These are phyloP conservation scores for Metschnikowia kunwiensis DNA, from an alignment of 805 yeast genomes.

Conservation along the genomic window DNA sequence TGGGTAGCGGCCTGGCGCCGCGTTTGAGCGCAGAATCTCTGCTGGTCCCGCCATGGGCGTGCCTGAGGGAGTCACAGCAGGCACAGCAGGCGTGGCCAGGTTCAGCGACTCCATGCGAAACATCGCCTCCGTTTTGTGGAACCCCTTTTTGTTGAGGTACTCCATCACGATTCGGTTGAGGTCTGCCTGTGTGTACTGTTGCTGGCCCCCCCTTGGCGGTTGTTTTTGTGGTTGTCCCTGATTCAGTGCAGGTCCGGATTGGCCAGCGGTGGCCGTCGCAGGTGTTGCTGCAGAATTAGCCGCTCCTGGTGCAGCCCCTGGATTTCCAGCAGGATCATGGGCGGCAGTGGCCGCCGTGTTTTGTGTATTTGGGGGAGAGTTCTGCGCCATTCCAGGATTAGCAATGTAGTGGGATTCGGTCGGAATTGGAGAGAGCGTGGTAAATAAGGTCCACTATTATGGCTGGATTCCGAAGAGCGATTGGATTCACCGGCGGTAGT, in stretches of 20 bases:
- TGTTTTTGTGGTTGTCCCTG: conserved; percentile 4
- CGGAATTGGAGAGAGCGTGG: no score
- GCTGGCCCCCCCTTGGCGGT: conserved; percentile 20
- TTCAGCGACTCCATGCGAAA: conserved; percentile 80
- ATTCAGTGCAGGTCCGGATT: neutral
- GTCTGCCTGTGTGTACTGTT: conserved; percentile 75
- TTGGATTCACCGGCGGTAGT: no score
- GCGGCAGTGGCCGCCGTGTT: no score
- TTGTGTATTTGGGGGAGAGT: no score
- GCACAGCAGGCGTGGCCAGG: conserved; percentile 49
- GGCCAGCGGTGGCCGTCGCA: conserved; percentile 1
- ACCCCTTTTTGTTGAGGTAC: conserved; percentile 89
- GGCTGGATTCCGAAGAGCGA: no score
- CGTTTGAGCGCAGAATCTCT: conserved; percentile 22
- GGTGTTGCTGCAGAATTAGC: neutral
- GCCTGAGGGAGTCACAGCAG: conserved; percentile 48
- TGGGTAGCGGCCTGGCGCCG: conserved; percentile 19
- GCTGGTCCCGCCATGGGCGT: conserved; percentile 33
- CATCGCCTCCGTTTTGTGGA: conserved; percentile 91
- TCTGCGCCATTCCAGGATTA: no score
- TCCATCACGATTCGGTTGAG: conserved; percentile 89
- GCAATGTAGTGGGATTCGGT: no score
- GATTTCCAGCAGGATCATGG: no score
- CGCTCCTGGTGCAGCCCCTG: neutral
- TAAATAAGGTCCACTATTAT: no score